Evolutionary conservation across 192 early-diverging fungal species (phyloP), one percentile per base, ranked within the genome.

Genomic region (Coemansia sp.): DNA sequence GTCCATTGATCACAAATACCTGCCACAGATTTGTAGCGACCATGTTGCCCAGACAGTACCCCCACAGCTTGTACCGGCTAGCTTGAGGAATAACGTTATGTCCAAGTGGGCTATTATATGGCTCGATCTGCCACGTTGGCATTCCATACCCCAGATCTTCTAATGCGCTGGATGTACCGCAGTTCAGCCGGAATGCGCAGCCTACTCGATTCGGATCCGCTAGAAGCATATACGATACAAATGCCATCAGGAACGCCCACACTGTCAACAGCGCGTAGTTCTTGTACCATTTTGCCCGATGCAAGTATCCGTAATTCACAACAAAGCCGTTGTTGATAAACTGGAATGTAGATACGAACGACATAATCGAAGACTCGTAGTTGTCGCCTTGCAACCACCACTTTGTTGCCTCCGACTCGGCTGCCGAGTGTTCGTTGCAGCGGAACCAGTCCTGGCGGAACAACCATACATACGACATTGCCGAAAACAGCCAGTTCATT

Each of bases 361-460:
- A 82, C 22, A 88, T 82, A 32, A 88, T 64, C 63, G 75, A 87
- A 10, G 84, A 79, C 76, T 93, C 90, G 62, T 84, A 93, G 67
- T 91, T 92, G 62, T 93, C 92, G 50, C 84, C 90, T n/a, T 91
- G 71, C 29, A 91, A 75, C 89, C 90, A 93, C 92, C 92, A 93
- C 45, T 37, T 85, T 62, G 14, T 87, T 76, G 63, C 92, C 85
- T 21, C 85, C 70, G 50, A 83, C 67, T 22, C 79, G 70, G 50
- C 82, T 82, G 68, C 91, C 89, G 74, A 93, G 35, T 62, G 92
- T 78, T 93, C 89, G 64, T 90, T 76, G 79, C 92, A 93, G 38
- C 85, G 71, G 83, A 90, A 93, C 85, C 86, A 93, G 14, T 66
- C 53, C 55, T 91, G 89, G 24, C 75, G 72, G 78, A 87, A 93